A percentile compares a stretch with the other conserved stretches of the same genome.
Conservation (phyloP, 768 basidiomycete species). For the Fomitopsis pulvina region DNA sequence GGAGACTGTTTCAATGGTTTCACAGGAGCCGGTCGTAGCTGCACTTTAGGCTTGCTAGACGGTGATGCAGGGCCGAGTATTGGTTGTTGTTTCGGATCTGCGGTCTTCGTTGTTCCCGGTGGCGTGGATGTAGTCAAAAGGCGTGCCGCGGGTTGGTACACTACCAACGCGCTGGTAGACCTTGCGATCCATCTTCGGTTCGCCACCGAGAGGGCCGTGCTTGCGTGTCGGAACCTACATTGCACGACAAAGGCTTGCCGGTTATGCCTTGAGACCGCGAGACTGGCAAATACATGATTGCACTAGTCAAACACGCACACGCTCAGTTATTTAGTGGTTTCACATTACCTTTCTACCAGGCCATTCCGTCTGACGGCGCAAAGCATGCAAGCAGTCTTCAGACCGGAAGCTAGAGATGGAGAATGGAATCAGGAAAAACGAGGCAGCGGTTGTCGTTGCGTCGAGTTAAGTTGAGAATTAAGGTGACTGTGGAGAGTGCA, state of each 20-base stretch:
- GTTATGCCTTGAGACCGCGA: constrained; percentile 9
- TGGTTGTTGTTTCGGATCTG: constrained; percentile 17
- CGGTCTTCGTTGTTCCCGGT: constrained; percentile 10
- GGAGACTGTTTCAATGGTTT: constrained; percentile 32
- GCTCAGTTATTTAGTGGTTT: background rate
- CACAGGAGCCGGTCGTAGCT: constrained; percentile 59
- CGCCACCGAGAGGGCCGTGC: background rate
- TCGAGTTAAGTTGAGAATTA: background rate
- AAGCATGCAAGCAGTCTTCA: constrained; percentile 28
- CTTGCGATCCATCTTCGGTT: constrained; percentile 2
- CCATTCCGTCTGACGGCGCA: constrained; percentile 31
- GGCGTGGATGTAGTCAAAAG: constrained; percentile 25
- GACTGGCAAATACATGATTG: constrained; percentile 11
- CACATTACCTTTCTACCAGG: constrained; percentile 27
- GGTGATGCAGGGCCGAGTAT: constrained; percentile 19
- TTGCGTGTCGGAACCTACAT: constrained; percentile 1
- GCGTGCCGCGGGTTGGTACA: background rate
- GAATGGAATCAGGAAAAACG: background rate
- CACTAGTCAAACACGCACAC: too few species aligned
- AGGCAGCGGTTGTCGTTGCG: background rate
- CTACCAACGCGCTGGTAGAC: background rate
- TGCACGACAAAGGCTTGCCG: background rate
- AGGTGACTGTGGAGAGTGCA: background rate
- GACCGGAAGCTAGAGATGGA: background rate
- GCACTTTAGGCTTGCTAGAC: constrained; percentile 38